A percentile compares a stretch with the other conserved stretches of the same genome.
Evolutionary conservation across 2,329 filamentous ascomycete species (phyloP).

Genomic region (Cordyceps tenuipes): DNA sequence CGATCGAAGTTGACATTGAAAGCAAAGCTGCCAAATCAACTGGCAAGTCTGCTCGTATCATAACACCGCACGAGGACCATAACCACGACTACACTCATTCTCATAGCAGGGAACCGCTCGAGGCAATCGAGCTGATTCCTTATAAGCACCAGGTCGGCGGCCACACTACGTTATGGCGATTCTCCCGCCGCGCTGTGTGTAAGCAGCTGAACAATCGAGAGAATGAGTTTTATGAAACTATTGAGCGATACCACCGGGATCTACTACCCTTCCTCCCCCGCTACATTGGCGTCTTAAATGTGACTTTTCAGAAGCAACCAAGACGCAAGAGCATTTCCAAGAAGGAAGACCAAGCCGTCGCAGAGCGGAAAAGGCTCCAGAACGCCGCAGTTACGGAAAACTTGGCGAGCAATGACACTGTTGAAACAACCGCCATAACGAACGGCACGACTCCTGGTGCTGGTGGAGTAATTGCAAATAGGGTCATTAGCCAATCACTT

Average conservation of each 20-base stretch:
- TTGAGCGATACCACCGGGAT: constrained; percentile 84
- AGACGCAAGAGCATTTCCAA: constrained; percentile 54
- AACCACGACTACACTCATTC: constrained; percentile 44
- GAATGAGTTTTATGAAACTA: constrained; percentile 97
- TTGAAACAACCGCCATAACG: background rate
- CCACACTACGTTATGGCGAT: constrained; percentile 92
- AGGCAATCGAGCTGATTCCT: constrained; percentile 91
- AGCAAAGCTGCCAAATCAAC: constrained; percentile 22
- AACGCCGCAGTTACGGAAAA: constrained; percentile 19
- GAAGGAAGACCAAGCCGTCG: constrained; percentile 36
- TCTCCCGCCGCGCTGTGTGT: constrained; percentile 90
- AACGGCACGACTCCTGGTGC: constrained; percentile 8
- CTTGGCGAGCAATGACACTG: constrained; percentile 12
- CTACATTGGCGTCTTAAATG: constrained; percentile 95
- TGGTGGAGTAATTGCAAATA: constrained; percentile 16
- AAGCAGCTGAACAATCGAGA: constrained; percentile 97
- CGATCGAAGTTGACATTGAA: constrained; percentile 36
- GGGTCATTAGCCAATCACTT: constrained; percentile 67
- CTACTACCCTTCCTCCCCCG: constrained; percentile 85
- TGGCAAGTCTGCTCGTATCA: constrained; percentile 28
- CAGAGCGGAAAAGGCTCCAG: constrained; percentile 29
- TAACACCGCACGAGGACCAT: constrained; percentile 38
- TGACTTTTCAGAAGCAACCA: constrained; percentile 80
- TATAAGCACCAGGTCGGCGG: constrained; percentile 97
- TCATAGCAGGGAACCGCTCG: constrained; percentile 55